phyloP scores from a whole-genome alignment of 2,329 filamentous ascomycete genomes.

The Cladosporium oxysporum region DNA sequence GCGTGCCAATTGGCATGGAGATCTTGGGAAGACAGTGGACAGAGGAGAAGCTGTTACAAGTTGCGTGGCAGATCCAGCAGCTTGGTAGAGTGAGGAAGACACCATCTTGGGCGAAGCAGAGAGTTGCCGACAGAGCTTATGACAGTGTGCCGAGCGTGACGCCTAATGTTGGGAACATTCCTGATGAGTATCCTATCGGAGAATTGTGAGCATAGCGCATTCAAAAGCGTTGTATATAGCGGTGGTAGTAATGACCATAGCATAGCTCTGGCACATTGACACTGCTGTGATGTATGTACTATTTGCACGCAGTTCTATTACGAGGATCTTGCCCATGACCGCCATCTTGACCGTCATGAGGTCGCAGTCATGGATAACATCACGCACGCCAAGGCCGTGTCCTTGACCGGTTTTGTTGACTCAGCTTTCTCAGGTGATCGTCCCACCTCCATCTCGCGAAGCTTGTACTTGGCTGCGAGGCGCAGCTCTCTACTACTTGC shows the following conservation, averaged over 20 bases:
- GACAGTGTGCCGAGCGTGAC: constrained; percentile 47
- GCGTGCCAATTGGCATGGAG: constrained; percentile 66
- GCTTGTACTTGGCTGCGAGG: neutral
- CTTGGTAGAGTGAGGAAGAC: constrained; percentile 49
- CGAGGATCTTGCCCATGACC: neutral
- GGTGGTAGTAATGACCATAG: neutral
- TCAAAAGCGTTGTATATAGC: neutral
- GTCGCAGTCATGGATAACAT: neutral
- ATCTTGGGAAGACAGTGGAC: constrained; percentile 59
- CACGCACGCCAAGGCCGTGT: neutral
- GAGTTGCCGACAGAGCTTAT: constrained; percentile 44
- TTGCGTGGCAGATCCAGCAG: constrained; percentile 55
- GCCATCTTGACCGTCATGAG: neutral
- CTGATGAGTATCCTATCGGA: constrained; percentile 52
- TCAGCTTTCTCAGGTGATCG: neutral
- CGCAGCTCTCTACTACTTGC: neutral
- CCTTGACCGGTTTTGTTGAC: neutral
- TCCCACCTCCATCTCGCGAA: constrained; percentile 1
- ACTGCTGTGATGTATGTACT: neutral
- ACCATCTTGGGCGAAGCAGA: constrained; percentile 49
- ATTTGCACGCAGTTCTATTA: neutral
- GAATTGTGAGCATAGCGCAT: neutral
- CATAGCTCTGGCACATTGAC: neutral
- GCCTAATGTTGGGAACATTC: constrained; percentile 47
- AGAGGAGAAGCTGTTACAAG: constrained; percentile 56